phyloP scores from a whole-genome alignment of 768 basidiomycete genomes.

The Dictyophora rubrovolvata region DNA sequence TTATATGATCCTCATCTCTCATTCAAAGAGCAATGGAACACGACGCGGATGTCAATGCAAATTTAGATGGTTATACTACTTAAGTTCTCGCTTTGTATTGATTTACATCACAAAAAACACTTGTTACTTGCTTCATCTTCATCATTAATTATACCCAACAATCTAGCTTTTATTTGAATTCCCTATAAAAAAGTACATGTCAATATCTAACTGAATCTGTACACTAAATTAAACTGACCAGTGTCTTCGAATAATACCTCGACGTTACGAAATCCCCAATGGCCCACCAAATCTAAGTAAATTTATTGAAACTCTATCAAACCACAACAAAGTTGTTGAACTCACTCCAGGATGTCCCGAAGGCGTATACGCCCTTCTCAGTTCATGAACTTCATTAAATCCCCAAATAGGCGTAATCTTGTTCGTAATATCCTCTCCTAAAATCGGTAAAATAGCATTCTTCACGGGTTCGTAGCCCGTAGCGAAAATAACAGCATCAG shows the following conservation, averaged over 20 bases:
- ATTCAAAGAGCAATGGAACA: neutral
- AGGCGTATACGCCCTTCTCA: slow-evolving; percentile 35
- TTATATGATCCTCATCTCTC: too few species aligned
- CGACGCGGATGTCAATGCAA: neutral
- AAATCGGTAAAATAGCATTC: slow-evolving; percentile 25
- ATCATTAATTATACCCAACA: slow-evolving; percentile 17
- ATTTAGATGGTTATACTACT: too few species aligned
- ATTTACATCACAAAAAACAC: neutral
- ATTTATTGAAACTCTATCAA: neutral
- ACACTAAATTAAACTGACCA: slow-evolving; percentile 19
- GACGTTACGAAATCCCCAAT: slow-evolving; percentile 25
- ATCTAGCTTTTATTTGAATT: slow-evolving; percentile 26
- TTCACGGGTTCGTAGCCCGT: slow-evolving; percentile 41
- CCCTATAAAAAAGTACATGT: slow-evolving; percentile 15
- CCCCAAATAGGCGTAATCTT: slow-evolving; percentile 51
- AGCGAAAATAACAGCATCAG: slow-evolving; percentile 48
- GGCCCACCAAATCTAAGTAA: slow-evolving; percentile 6
- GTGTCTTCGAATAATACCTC: slow-evolving; percentile 26
- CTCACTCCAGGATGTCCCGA: slow-evolving; percentile 30
- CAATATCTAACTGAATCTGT: neutral
- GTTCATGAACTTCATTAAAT: slow-evolving; percentile 53
- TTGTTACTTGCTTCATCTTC: neutral
- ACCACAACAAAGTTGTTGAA: neutral
- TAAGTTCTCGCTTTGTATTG: too few species aligned
- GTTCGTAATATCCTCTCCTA: slow-evolving; percentile 34